Evolutionary conservation across 1,284 basidiomycete species (phyloP), one percentile per base, ranked within the genome.

Genomic region (Cutaneotrichosporon sp.): DNA sequence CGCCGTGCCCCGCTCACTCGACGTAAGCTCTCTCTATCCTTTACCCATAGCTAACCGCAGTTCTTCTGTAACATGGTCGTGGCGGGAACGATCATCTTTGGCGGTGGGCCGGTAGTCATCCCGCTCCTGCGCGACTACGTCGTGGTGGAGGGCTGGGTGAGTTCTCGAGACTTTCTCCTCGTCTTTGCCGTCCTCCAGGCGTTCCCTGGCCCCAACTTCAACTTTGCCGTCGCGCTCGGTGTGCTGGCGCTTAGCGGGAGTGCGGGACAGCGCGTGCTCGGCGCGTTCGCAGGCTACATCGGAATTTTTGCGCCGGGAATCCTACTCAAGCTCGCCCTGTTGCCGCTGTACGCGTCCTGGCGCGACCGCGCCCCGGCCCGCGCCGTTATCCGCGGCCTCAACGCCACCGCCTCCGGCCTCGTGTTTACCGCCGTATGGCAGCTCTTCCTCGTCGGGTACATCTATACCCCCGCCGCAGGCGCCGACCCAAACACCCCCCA

Each of bases 21-120:
- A 77, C 40, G 63, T 65, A 46, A 53, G 63, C 14, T 2, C 33
- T 15, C 14, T 5, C 23, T 21, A 12, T 4, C n/a, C n/a, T n/a
- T n/a, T n/a, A n/a, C n/a, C n/a, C n/a, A 21, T 22, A 26, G 39
- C 49, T 45, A 13, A 44, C 39, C 9, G 2, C 46, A 65, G 50
- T 75, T 79, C 58, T 77, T 78, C 62, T 71, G 67, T n/a, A 78
- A 77, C 57, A 73, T 79, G 69, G 59, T 77, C 46, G 64, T 79
- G 20, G 77, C 77, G 1, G 78, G 78, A 8, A 78, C 80, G 9
- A 80, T 82, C 65, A 81, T 82, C 55, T 81, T 83, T 61, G 82
- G 82, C 17, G 82, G 81, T 9, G 82, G 82, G 17, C 82, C 82
- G 0, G 82, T 83, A 8, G 81, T 83, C 33, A 80, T 83, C 54